Evolutionary conservation across 1,139 yeast genomes (phyloP), one percentile per base, ranked within the genome.

Genomic region (Taphrina pruni): DNA sequence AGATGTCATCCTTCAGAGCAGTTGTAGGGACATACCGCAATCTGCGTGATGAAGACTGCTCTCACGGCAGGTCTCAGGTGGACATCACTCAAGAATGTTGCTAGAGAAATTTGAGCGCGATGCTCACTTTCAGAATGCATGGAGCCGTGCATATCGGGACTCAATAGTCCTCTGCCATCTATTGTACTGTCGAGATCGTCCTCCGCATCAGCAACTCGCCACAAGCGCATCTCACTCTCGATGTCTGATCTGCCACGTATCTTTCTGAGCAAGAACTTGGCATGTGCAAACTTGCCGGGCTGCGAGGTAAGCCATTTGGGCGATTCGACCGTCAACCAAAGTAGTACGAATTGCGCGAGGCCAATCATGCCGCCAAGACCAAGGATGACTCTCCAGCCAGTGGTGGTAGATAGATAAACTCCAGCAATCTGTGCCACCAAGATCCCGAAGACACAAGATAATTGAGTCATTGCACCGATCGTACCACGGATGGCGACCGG

Each of bases 381-480:
- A 65, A 94, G 79, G 36, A 94, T 82, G 70, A 78, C 79, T 73
- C 97, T 82, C 98, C 98, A 94, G 54, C 84, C 81, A 58, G 82
- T 80, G 65, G 84, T 83, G 70, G 86, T 85, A 17, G 93, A 86
- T 87, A 88, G 88, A 52, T 76, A 75, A 17, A 90, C 80, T 0
- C 97, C 96, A 35, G 90, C 78, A 4, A 86, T 72, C 77, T 93
- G 98, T 0, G 97, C 89, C 26, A 88, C 73, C 58, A 93, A 80
- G 60, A 94, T 93, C 0, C 99, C 99, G 21, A 88, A 74, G 75
- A 92, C 93, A 70, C 92, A 88, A 39, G 90, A 86, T 1, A 91
- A 87, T 78, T 94, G 99, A 72, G 89, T 89, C 89, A 90, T 87
- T 32, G 95, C 84, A 0, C 99, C 98, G 72, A 93, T 81, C 41